Conservation (phyloP, 306 rosid genomes). For the Fragaria ananassa region DNA sequence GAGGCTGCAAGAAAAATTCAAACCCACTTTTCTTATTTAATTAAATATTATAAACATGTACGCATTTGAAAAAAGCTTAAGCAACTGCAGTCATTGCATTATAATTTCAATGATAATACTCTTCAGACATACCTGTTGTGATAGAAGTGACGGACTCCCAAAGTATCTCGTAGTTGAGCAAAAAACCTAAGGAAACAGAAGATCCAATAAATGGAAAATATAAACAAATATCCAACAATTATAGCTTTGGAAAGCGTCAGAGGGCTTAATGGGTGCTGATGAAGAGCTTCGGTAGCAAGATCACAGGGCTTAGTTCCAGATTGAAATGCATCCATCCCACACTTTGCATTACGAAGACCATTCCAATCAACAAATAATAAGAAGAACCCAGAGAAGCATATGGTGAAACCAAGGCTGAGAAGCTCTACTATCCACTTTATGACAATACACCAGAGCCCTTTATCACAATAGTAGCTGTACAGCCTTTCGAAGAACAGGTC, state of each 20-base stretch:
- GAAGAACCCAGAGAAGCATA: constrained; percentile 86
- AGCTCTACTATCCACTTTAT: constrained; percentile 92
- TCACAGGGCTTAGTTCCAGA: constrained; percentile 92
- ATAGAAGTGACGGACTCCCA: constrained; percentile 77
- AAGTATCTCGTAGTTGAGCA: constrained; percentile 67
- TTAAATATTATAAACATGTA: neutral
- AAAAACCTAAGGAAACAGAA: constrained; percentile 91
- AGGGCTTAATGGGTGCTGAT: constrained; percentile 77
- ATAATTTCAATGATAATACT: neutral
- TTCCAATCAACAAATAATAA: constrained; percentile 85
- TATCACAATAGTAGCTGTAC: constrained; percentile 81
- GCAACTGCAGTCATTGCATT: constrained; percentile 10
- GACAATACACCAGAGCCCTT: constrained; percentile 92
- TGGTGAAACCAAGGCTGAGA: constrained; percentile 76
- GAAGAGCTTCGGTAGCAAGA: constrained; percentile 83
- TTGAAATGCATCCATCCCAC: constrained; percentile 96
- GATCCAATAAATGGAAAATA: constrained; percentile 83
- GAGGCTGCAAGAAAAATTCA: constrained; percentile 57
- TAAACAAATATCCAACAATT: constrained; percentile 81
- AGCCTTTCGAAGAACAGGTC: constrained; percentile 93
- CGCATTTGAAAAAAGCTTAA: neutral
- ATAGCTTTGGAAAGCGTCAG: constrained; percentile 64
- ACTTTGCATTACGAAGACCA: constrained; percentile 87
- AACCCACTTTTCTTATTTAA: constrained; percentile 12
- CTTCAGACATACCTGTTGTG: constrained; percentile 50